Percentiles rank a stretch among this genome's conserved stretches.
Evolutionary conservation across 768 basidiomycete species (phyloP).

Genomic region (Clavulina sp.): DNA sequence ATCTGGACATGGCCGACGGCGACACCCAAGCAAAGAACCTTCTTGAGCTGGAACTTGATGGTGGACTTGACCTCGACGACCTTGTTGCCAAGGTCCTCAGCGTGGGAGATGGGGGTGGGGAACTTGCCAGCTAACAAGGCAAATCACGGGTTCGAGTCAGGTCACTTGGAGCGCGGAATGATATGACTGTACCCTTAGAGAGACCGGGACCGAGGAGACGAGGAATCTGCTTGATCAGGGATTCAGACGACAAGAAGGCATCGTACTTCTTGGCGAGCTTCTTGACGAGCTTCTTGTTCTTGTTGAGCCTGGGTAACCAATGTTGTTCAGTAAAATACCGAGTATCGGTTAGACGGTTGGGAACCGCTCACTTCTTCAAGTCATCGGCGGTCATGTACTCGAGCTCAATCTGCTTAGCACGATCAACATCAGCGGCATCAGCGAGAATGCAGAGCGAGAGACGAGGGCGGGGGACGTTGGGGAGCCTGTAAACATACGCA

Average conservation of each 20-base stretch:
- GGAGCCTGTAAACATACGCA: constrained; percentile 42
- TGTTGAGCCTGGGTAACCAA: constrained; percentile 67
- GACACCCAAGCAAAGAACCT: constrained; percentile 96
- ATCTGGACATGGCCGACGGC: constrained; percentile 96
- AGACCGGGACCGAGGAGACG: constrained; percentile 99
- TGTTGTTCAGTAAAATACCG: neutral
- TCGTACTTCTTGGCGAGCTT: constrained; percentile 99
- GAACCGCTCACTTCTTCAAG: constrained; percentile 82
- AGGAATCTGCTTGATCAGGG: constrained; percentile 98
- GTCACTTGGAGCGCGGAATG: neutral
- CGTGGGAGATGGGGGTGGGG: constrained; percentile 89
- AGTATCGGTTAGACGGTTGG: neutral
- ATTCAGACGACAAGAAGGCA: constrained; percentile 93
- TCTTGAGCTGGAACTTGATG: constrained; percentile 99
- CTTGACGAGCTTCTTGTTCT: constrained; percentile 99
- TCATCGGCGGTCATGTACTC: constrained; percentile 99
- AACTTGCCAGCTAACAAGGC: constrained; percentile 75
- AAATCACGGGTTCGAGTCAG: neutral
- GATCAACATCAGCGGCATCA: constrained; percentile 96
- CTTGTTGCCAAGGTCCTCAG: constrained; percentile 81
- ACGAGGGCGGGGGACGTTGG: constrained; percentile 92
- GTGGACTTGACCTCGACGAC: constrained; percentile 91
- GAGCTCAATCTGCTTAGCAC: constrained; percentile 92
- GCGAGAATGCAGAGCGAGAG: constrained; percentile 99
- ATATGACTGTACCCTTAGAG: constrained; percentile 75